Percentiles rank a stretch among this genome's conserved stretches.
phyloP scores from a whole-genome alignment of 345 rosid genomes.

The Anacardium occidentale region DNA sequence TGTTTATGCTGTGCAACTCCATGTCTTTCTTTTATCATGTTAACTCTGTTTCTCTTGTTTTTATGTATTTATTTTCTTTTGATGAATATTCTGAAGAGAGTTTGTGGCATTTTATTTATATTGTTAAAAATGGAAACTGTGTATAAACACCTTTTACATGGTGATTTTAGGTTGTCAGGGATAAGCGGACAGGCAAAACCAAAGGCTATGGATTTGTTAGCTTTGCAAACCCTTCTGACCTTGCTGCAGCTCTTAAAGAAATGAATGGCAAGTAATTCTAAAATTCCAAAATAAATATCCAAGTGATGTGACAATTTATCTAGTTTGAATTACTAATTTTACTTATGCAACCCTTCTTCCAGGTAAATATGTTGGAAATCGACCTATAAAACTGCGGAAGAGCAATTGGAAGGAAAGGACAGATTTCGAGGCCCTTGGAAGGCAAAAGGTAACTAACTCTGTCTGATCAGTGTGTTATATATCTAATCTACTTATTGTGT shows the following conservation, averaged over 20 bases:
- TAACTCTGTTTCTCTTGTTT: not conserved
- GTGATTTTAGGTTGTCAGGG: conserved; percentile 79
- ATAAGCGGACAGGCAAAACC: conserved; percentile 96
- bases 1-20: not conserved
- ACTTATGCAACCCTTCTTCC: conserved; percentile 19
- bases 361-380: conserved; percentile 98
- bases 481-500: not conserved
- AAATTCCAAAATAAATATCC: too few relatives aligned
- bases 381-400: conserved; percentile 90
- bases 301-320: too few relatives aligned
- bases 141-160: not conserved
- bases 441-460: conserved; percentile 61
- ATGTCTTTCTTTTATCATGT: not conserved
- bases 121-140: not conserved
- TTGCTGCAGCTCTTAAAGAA: conserved; percentile 88
- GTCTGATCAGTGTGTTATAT: not conserved
- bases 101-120: not conserved
- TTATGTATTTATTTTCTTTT: not conserved
- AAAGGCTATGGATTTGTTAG: conserved; percentile 98
- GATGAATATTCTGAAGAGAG: not conserved
- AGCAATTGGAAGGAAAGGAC: conserved; percentile 98
- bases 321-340: not conserved
- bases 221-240: conserved; percentile 81
- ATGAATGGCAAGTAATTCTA: conserved; percentile 67
- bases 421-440: conserved; percentile 64